Evolutionary conservation across 805 yeast genomes (phyloP), one percentile per base, ranked within the genome.

Genomic region (Pichia membranifaciens): DNA sequence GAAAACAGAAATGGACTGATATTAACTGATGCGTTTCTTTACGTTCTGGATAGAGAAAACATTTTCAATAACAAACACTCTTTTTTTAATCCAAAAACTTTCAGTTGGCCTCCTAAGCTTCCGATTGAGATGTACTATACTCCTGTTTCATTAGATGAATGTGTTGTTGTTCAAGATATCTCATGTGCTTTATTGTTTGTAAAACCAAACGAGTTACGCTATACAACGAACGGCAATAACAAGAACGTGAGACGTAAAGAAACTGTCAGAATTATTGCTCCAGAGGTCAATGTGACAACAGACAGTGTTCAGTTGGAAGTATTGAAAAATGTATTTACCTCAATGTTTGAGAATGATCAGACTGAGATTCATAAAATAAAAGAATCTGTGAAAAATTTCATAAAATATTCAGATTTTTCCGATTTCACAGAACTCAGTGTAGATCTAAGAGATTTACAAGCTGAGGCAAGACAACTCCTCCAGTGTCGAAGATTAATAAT

Each of bases 21-120:
- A 13, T 66, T 81, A 44, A 71, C 75, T 21, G 85, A 81, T 51
- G 67, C 81, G 2, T 82, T 77, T 54, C 62, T 76, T 10, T 78
- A 76, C 51, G 78, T 78, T 2, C 64, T 81, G 40, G 69, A 71
- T 25, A 71, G 43, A 66, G 68, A 61, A 55, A 65, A 57, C 48
- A 68, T 38, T 28, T 56, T 44, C 41, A 60, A 61, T 7, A 67
- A 65, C 16, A 61, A 62, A 21, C 66, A 65, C 46, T 64, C 63
- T 13, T 58, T 68, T 23, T 62, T 60, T 41, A 53, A 53, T 16
- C 62, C 68, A 7, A 54, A 59, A 40, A 59, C 63, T 12, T 54
- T 51, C 4, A 51, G 54, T 9, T 82, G 87, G 87, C 86, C 87
- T 0, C 87, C 87, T 0, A 75, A 78, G 74, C 55, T 82, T 18